Evolutionary conservation across 169 alveolate genomes (phyloP).

Genomic region (Cryptosporidium andersoni): DNA sequence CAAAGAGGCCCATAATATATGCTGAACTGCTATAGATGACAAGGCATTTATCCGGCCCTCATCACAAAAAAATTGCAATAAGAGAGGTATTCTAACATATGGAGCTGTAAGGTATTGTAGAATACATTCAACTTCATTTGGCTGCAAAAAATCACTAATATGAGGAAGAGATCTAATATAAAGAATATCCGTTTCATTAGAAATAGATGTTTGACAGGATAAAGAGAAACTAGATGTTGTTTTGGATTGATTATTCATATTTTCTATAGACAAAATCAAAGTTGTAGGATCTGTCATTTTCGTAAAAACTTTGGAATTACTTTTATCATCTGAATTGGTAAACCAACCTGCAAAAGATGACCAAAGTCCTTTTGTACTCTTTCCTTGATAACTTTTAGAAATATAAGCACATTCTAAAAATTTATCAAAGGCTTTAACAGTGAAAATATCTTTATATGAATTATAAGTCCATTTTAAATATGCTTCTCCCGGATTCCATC

Average conservation of each 20-base stretch:
- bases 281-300: slow-evolving; percentile 42
- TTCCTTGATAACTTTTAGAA: slow-evolving; percentile 1
- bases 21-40: slow-evolving; percentile 80
- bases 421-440: slow-evolving; percentile 65
- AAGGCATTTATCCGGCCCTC: slow-evolving; percentile 79
- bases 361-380: slow-evolving; percentile 54
- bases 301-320: slow-evolving; percentile 10
- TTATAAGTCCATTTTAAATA: slow-evolving; percentile 30
- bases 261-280: slow-evolving; percentile 20
- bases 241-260: neutral
- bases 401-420: slow-evolving; percentile 38
- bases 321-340: slow-evolving; percentile 39
- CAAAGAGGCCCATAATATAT: slow-evolving; percentile 79
- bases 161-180: slow-evolving; percentile 79
- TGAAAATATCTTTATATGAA: slow-evolving; percentile 17
- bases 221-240: neutral
- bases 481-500: slow-evolving; percentile 31
- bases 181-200: slow-evolving; percentile 82
- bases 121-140: slow-evolving; percentile 81
- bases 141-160: slow-evolving; percentile 77
- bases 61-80: slow-evolving; percentile 82
- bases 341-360: slow-evolving; percentile 62
- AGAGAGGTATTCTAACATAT: slow-evolving; percentile 83
- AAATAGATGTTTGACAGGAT: slow-evolving; percentile 11
- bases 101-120: slow-evolving; percentile 85